phyloP scores from a whole-genome alignment of 495 filamentous ascomycete species.

The Hypomontagnella monticulosa region DNA sequence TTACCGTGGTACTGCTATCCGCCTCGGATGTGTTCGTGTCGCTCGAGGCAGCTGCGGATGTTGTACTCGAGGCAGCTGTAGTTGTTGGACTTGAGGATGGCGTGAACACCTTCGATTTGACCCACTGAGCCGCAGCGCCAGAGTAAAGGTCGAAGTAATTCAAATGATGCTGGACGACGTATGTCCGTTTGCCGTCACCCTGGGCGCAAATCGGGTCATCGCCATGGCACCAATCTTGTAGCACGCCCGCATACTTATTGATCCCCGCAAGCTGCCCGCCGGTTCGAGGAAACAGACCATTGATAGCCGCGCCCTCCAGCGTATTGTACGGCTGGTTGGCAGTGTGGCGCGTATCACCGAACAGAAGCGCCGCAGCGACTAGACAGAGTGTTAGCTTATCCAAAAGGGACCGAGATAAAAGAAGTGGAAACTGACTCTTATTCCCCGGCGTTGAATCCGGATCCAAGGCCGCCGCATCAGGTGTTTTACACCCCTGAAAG shows the following conservation, averaged over 20 bases:
- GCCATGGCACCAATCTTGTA: constrained; percentile 38
- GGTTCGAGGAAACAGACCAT: constrained; percentile 37
- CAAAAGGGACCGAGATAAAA: not conserved
- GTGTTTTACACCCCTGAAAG: constrained; percentile 29
- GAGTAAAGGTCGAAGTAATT: constrained; percentile 44
- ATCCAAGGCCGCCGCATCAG: constrained; percentile 9
- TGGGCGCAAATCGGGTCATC: constrained; percentile 43
- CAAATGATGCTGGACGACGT: constrained; percentile 26
- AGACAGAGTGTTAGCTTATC: not conserved
- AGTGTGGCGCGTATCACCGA: constrained; percentile 40
- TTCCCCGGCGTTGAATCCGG: constrained; percentile 24
- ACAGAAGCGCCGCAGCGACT: constrained; percentile 42
- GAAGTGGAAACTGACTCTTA: constrained; percentile 28
- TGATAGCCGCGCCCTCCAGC: constrained; percentile 22
- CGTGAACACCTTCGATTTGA: constrained; percentile 12
- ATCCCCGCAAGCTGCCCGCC: constrained; percentile 24
- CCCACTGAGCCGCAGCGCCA: constrained; percentile 31
- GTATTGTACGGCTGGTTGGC: constrained; percentile 40
- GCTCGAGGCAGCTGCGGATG: not conserved
- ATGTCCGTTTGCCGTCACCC: constrained; percentile 21
- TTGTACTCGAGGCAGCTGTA: not conserved
- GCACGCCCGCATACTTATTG: constrained; percentile 20
- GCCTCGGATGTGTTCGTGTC: not conserved
- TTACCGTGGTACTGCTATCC: not conserved
- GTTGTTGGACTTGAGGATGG: constrained; percentile 1